A percentile compares a stretch with the other conserved stretches of the same genome.
phyloP scores from a whole-genome alignment of 2,329 filamentous ascomycete genomes.

The Ploettnerulaceae sp. region DNA sequence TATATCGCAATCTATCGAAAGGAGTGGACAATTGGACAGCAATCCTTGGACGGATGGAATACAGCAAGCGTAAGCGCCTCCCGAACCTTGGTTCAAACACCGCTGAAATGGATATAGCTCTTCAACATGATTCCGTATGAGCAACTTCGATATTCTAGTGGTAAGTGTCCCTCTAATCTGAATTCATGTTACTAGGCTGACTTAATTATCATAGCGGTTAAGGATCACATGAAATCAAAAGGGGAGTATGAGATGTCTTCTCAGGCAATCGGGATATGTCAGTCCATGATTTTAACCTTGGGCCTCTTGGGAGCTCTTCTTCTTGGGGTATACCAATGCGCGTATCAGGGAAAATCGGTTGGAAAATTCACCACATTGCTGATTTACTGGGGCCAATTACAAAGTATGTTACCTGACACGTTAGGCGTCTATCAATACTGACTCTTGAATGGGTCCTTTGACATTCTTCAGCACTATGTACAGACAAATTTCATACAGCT shows the following conservation, averaged over 20 bases:
- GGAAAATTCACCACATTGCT: slow-evolving; percentile 61
- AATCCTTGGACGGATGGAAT: slow-evolving; percentile 37
- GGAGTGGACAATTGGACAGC: slow-evolving; percentile 36
- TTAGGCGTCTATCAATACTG: slow-evolving; percentile 17
- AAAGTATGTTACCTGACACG: slow-evolving; percentile 29
- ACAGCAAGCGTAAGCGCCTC: slow-evolving; percentile 36
- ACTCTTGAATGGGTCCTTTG: slow-evolving; percentile 31
- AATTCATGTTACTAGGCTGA: neutral
- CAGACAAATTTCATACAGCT: slow-evolving; percentile 46
- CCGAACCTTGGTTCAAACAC: neutral
- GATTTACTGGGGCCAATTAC: slow-evolving; percentile 56
- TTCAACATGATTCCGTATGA: slow-evolving; percentile 56
- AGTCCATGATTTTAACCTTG: slow-evolving; percentile 47
- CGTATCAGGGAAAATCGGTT: slow-evolving; percentile 43
- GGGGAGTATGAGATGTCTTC: slow-evolving; percentile 34
- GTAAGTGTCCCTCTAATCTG: slow-evolving; percentile 20
- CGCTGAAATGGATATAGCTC: slow-evolving; percentile 22
- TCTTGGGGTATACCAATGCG: slow-evolving; percentile 29
- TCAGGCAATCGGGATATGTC: slow-evolving; percentile 45
- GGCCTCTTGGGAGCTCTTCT: slow-evolving; percentile 41
- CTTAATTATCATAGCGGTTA: slow-evolving; percentile 30
- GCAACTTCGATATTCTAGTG: slow-evolving; percentile 42
- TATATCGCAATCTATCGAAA: slow-evolving; percentile 34
- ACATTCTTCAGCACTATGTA: slow-evolving; percentile 40
- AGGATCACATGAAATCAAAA: slow-evolving; percentile 36